Conservation (phyloP, 495 filamentous ascomycete species). For the Bryoglossum gracile region DNA sequence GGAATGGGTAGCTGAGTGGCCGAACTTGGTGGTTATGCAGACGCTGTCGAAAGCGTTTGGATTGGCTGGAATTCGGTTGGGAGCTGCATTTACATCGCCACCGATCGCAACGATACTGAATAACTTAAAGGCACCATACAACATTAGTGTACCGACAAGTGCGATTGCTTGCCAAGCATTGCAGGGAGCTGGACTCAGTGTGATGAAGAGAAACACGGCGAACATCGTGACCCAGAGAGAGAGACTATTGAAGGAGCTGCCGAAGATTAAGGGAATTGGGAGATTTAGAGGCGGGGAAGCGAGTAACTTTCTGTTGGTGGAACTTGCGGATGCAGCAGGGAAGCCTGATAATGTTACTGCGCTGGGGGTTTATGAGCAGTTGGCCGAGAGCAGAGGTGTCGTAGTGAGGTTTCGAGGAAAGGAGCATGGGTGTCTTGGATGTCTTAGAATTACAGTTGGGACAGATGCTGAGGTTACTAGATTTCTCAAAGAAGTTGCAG, state of each 20-base stretch:
- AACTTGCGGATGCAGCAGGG: slow-evolving; percentile 69
- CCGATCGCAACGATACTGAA: slow-evolving; percentile 68
- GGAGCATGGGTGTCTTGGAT: slow-evolving; percentile 82
- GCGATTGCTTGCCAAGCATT: slow-evolving; percentile 73
- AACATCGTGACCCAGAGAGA: slow-evolving; percentile 70
- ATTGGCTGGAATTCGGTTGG: slow-evolving; percentile 80
- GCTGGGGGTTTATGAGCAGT: slow-evolving; percentile 66
- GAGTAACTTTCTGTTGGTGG: slow-evolving; percentile 86
- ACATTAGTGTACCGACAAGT: slow-evolving; percentile 78
- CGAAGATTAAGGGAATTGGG: slow-evolving; percentile 70
- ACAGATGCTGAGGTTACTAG: slow-evolving; percentile 77
- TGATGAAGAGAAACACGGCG: slow-evolving; percentile 61
- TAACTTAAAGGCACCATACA: slow-evolving; percentile 91
- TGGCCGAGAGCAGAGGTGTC: slow-evolving; percentile 84
- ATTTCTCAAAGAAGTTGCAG: slow-evolving; percentile 61
- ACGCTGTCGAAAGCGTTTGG: slow-evolving; percentile 95
- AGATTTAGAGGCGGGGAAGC: slow-evolving; percentile 69
- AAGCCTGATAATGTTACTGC: slow-evolving; percentile 72
- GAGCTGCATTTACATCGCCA: slow-evolving; percentile 53
- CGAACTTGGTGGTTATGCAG: slow-evolving; percentile 98
- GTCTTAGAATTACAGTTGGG: slow-evolving; percentile 85
- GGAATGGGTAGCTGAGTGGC: slow-evolving; percentile 88
- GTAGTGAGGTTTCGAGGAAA: slow-evolving; percentile 91
- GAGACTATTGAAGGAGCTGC: slow-evolving; percentile 64
- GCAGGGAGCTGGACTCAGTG: slow-evolving; percentile 50